Percentiles rank a stretch among this genome's conserved stretches.
phyloP scores from a whole-genome alignment of 192 early-diverging fungal species.

The Hyaloraphidium curvatum region DNA sequence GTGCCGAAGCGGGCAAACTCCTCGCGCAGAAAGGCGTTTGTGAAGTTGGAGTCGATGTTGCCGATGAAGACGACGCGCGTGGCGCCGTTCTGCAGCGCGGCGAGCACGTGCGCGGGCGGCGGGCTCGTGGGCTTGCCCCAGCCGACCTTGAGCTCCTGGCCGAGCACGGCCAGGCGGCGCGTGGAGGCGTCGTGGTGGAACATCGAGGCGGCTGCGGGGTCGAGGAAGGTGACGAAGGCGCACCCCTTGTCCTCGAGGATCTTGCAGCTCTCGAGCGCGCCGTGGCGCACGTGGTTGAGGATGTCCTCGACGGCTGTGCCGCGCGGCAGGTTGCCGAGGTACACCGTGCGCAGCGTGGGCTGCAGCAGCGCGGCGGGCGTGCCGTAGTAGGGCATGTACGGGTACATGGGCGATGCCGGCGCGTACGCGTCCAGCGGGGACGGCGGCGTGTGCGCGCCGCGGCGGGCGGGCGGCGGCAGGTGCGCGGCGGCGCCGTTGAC shows the following conservation, averaged over 20 bases:
- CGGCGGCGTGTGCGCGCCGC: no score
- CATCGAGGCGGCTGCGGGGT: slow-evolving; percentile 33
- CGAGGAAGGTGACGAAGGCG: slow-evolving; percentile 63
- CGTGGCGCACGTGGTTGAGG: slow-evolving; percentile 46
- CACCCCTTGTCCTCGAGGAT: slow-evolving; percentile 59
- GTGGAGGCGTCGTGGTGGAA: slow-evolving; percentile 35
- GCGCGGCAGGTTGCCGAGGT: slow-evolving; percentile 56
- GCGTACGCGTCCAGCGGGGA: no score
- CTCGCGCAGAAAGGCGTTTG: slow-evolving; percentile 21
- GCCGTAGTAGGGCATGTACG: neutral
- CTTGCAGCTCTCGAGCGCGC: slow-evolving; percentile 45
- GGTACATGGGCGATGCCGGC: no score
- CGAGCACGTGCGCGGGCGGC: slow-evolving; percentile 25
- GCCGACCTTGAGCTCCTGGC: slow-evolving; percentile 45
- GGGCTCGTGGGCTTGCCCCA: slow-evolving; percentile 52
- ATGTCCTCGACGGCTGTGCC: slow-evolving; percentile 37
- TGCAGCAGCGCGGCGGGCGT: slow-evolving; percentile 2
- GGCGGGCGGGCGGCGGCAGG: no score
- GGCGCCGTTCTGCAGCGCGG: slow-evolving; percentile 45
- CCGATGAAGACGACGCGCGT: slow-evolving; percentile 71
- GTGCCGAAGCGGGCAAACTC: slow-evolving; percentile 50
- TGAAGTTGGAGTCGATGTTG: slow-evolving; percentile 40
- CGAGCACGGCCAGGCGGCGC: slow-evolving; percentile 28
- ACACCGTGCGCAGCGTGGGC: slow-evolving; percentile 50
- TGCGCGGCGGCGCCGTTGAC: no score